Evolutionary conservation across 2,329 filamentous ascomycete species (phyloP).

Genomic region (Endocalyx cinctus): DNA sequence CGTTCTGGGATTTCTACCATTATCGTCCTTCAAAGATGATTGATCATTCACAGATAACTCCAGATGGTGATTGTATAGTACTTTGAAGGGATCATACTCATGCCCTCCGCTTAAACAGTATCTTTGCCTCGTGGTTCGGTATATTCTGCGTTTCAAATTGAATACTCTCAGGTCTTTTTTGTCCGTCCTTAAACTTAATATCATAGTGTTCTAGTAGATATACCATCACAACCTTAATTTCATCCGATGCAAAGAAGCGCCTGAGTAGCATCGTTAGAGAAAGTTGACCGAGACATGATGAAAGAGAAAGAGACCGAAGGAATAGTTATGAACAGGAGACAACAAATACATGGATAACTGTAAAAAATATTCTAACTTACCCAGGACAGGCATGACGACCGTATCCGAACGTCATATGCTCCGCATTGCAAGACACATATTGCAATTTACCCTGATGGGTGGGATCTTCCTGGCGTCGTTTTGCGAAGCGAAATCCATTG

Average conservation of each 20-base stretch:
- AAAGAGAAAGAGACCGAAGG: no score
- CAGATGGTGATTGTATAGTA: no score
- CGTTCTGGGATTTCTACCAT: no score
- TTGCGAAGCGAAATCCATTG: constrained; percentile 20
- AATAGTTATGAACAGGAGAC: not conserved
- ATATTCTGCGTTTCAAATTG: constrained; percentile 9
- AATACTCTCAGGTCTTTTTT: constrained; percentile 3
- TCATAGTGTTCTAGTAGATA: constrained; percentile 20
- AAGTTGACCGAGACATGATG: no score
- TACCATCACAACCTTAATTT: constrained; percentile 29
- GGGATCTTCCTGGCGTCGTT: constrained; percentile 12
- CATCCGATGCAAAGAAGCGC: constrained; percentile 31
- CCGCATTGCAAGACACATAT: constrained; percentile 24
- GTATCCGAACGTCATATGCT: constrained; percentile 31
- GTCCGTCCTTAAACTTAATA: constrained; percentile 15
- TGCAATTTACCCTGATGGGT: constrained; percentile 17
- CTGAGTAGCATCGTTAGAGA: no score
- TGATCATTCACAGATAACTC: no score
- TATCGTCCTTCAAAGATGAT: no score
- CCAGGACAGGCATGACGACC: constrained; percentile 35
- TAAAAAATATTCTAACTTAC: no score
- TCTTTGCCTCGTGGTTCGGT: constrained; percentile 5
- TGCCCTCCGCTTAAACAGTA: constrained; percentile 8
- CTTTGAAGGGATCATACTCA: no score
- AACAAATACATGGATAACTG: not conserved